These are phyloP conservation scores for Metschnikowia dekortorum DNA, from an alignment of 805 yeast genomes.

Conservation along the genomic window DNA sequence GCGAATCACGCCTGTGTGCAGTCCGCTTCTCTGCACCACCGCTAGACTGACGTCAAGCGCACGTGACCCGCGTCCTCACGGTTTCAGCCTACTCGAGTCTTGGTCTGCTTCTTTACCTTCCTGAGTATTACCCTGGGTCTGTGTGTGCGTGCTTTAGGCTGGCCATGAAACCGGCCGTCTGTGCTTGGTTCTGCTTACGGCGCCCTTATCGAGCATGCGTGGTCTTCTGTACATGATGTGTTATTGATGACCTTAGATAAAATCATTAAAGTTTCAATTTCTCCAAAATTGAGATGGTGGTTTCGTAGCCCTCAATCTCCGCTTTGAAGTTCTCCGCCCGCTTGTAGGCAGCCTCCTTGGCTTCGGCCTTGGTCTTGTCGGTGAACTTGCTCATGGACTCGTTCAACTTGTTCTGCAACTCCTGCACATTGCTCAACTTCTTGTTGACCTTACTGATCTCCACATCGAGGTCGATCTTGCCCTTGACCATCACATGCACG, in stretches of 20 bases:
- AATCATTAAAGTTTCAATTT: conserved; percentile 51
- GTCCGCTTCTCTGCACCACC: not conserved
- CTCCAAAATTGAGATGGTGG: conserved; percentile 81
- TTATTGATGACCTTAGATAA: too few species aligned
- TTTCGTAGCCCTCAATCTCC: conserved; percentile 85
- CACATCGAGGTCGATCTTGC: conserved; percentile 87
- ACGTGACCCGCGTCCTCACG: not conserved
- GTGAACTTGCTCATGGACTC: conserved; percentile 81
- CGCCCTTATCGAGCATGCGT: too few species aligned
- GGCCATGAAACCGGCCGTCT: too few species aligned
- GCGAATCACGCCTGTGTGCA: not conserved
- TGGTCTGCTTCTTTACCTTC: too few species aligned
- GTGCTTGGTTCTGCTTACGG: too few species aligned
- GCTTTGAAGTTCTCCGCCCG: conserved; percentile 70
- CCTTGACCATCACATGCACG: conserved; percentile 90
- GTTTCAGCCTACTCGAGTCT: not conserved
- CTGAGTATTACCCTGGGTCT: too few species aligned
- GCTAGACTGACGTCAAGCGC: conserved; percentile 1
- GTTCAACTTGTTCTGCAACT: conserved; percentile 56
- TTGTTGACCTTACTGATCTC: conserved; percentile 80
- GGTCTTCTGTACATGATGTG: too few species aligned
- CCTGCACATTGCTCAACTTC: conserved; percentile 66
- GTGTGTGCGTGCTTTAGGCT: too few species aligned
- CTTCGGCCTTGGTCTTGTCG: conserved; percentile 77
- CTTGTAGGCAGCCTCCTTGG: conserved; percentile 68